Evolutionary conservation across 352 stramenopile species (phyloP), one percentile per base, ranked within the genome.

Genomic region (Pseudoperonospora humuli): DNA sequence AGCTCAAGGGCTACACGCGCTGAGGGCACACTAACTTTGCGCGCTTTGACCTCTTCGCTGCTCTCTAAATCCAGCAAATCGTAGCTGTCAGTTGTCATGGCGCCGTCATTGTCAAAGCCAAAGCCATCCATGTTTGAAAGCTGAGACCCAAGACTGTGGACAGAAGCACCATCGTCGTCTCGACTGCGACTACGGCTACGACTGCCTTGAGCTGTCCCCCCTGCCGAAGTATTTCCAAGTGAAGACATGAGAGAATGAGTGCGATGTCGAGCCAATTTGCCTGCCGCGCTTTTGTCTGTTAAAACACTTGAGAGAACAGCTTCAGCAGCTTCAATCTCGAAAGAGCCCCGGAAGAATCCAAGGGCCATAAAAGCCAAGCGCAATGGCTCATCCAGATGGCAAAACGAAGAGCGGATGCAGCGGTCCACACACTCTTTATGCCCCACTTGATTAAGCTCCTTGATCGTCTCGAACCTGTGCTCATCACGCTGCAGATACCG

Each of bases 351-450:
- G 44, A 91, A 91, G n/a, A 91, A 85, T 9, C 79, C 79, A 21
- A 91, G 69, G 13, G 72, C 75, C 75, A 91, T 88, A 35, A 91
- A 91, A 1, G 75, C 78, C 14, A 87, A 57, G n/a, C 67, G 71
- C 15, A 88, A 56, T 6, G 74, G 59, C 23, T 83, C 67, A 2
- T 86, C 72, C 21, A 91, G 54, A 33, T 88, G 78, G 21, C 67
- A 82, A 55, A 91, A 88, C 1, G 78, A 91, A 11, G 78, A 88
- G 4, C 78, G 75, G 32, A 91, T 91, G 33, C 73, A 91, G 5
- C 74, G 69, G 33, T 91, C 78, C 8, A 88, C 61, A 37, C 75
- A 86, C 33, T 91, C 78, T 38, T 85, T 84, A 44, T 88, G 64
- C 0, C 75, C 75, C 13, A 76, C 74, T 59, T 86, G 75, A 25